phyloP scores from a whole-genome alignment of 2,329 filamentous ascomycete genomes.

The Arthrobotrys entomopaga region DNA sequence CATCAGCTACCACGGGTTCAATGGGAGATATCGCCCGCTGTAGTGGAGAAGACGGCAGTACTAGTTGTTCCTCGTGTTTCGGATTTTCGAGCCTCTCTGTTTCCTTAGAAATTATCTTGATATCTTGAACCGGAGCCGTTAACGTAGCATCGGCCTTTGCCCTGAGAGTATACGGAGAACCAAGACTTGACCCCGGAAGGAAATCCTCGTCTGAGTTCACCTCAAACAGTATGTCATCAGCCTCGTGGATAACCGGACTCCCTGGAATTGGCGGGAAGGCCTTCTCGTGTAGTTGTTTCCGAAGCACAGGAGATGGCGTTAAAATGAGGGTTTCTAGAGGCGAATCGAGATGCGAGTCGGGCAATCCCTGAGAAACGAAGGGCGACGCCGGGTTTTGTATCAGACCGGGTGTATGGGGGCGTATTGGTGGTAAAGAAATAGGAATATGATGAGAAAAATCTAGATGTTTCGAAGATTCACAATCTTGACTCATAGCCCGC shows the following conservation, averaged over 20 bases:
- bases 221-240: not conserved
- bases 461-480: not conserved
- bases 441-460: not conserved
- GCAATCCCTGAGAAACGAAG: slow-evolving; percentile 1
- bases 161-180: slow-evolving; percentile 12
- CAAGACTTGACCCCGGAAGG: slow-evolving; percentile 13
- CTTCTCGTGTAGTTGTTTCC: not conserved
- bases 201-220: not conserved
- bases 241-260: slow-evolving; percentile 1
- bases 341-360: slow-evolving; percentile 30
- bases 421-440: slow-evolving; percentile 5
- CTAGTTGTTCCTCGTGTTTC: not conserved
- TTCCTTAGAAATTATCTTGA: too few relatives aligned
- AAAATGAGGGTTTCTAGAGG: slow-evolving; percentile 11
- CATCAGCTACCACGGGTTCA: not conserved
- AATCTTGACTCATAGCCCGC: too few relatives aligned
- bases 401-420: not conserved
- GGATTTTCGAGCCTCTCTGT: not conserved
- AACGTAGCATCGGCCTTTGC: not conserved
- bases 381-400: not conserved
- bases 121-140: not conserved
- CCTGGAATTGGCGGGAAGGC: slow-evolving; percentile 13
- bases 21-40: not conserved
- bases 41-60: slow-evolving; percentile 26
- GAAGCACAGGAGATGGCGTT: not conserved